Conservation (phyloP, 176 grass and related monocot species). For the Juncus inflexus region DNA sequence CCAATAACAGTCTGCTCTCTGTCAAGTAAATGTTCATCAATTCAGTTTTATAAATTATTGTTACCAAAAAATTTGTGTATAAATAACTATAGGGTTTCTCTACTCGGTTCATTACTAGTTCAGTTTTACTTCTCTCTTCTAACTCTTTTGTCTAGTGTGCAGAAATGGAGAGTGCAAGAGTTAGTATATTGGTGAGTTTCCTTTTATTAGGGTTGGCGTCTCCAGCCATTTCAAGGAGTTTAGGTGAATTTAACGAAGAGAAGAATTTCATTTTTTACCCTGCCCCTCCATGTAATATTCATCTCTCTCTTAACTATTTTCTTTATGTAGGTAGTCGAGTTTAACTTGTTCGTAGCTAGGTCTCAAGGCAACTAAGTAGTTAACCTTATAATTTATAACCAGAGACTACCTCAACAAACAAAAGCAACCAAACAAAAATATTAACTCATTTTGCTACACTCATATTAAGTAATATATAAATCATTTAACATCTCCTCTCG, state of each 20-base stretch:
- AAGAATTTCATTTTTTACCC: conserved; percentile 44
- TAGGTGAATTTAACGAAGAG: conserved; percentile 44
- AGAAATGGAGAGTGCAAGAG: conserved; percentile 42
- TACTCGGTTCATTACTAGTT: conserved; percentile 8
- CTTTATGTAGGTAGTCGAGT: too few relatives aligned
- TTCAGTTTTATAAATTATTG: conserved; percentile 7
- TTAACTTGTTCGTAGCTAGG: too few relatives aligned
- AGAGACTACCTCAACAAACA: background rate
- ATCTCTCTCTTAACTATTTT: background rate
- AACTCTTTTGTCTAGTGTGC: background rate
- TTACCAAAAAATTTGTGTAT: conserved; percentile 11
- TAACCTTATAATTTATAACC: too few relatives aligned
- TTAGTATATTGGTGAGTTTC: conserved; percentile 43
- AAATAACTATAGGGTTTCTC: background rate
- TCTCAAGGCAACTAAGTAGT: too few relatives aligned
- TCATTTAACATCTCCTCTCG: background rate
- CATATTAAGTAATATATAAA: background rate
- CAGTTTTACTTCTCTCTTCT: conserved; percentile 21
- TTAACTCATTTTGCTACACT: background rate
- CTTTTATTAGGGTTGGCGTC: conserved; percentile 47
- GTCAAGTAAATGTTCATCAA: conserved; percentile 27
- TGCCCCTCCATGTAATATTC: conserved; percentile 15
- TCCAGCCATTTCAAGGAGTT: conserved; percentile 48
- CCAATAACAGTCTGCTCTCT: conserved; percentile 15
- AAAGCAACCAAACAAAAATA: background rate